Evolutionary conservation across 2,329 filamentous ascomycete species (phyloP).

Genomic region (Beauveria varroae): DNA sequence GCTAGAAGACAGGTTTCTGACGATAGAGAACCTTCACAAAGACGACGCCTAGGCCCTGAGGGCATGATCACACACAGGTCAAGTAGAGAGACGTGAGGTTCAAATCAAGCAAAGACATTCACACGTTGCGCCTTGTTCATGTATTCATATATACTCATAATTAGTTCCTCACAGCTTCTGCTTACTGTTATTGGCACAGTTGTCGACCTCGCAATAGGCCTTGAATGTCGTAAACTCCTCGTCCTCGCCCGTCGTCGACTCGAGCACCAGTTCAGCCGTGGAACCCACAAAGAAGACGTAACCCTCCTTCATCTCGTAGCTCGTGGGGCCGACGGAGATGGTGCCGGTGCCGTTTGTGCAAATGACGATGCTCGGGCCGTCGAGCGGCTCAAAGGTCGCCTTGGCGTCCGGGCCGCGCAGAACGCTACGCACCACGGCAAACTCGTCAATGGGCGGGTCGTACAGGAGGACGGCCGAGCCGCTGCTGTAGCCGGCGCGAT

Average conservation of each 20-base stretch:
- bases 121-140: not conserved
- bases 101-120: too few relatives aligned
- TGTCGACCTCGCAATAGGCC: constrained; percentile 81
- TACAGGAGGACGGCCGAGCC: constrained; percentile 69
- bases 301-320: constrained; percentile 63
- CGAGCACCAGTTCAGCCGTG: constrained; percentile 73
- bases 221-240: constrained; percentile 82
- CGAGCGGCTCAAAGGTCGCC: constrained; percentile 78
- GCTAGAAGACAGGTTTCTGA: not conserved
- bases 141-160: not conserved
- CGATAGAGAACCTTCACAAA: not conserved
- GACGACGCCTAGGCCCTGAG: not conserved
- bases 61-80: not conserved
- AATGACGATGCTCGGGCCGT: constrained; percentile 87
- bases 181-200: constrained; percentile 20
- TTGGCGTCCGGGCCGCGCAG: constrained; percentile 67
- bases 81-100: too few relatives aligned
- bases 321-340: constrained; percentile 78
- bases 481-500: constrained; percentile 73
- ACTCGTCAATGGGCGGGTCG: constrained; percentile 94
- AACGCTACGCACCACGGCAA: constrained; percentile 76
- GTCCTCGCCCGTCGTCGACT: constrained; percentile 48
- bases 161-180: constrained; percentile 20
- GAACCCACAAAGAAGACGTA: constrained; percentile 82
- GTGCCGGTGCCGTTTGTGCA: constrained; percentile 78